Conservation (phyloP, 345 rosid genomes). For the Atalantia buxifolia region DNA sequence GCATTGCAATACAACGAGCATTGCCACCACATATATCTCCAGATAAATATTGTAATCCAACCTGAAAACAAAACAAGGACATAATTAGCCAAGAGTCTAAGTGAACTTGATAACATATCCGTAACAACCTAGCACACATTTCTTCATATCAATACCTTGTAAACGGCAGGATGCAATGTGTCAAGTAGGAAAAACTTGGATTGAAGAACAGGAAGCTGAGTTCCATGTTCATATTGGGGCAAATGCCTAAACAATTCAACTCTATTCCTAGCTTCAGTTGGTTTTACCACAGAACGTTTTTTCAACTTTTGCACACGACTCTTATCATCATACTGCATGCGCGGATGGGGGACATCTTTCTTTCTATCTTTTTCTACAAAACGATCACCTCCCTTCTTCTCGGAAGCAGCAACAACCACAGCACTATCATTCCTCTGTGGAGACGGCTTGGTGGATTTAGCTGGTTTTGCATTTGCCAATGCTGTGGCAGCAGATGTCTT, state of each 20-base stretch:
- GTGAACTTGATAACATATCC: not conserved
- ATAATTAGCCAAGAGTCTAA: not conserved
- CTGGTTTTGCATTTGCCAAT: slow-evolving; percentile 40
- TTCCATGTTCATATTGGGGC: slow-evolving; percentile 95
- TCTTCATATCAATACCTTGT: slow-evolving; percentile 50
- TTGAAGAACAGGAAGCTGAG: slow-evolving; percentile 85
- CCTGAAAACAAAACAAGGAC: slow-evolving; percentile 41
- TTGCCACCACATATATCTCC: slow-evolving; percentile 90
- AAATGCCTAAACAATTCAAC: slow-evolving; percentile 96
- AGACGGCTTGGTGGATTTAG: slow-evolving; percentile 52
- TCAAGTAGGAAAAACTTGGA: slow-evolving; percentile 80
- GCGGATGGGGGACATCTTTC: slow-evolving; percentile 94
- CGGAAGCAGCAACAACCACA: slow-evolving; percentile 49
- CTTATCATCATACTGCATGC: slow-evolving; percentile 89
- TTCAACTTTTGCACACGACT: slow-evolving; percentile 93
- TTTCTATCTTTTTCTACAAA: slow-evolving; percentile 78
- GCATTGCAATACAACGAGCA: slow-evolving; percentile 99
- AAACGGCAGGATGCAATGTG: slow-evolving; percentile 90
- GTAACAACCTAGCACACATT: not conserved
- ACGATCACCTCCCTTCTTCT: slow-evolving; percentile 73
- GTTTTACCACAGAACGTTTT: slow-evolving; percentile 82
- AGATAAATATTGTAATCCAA: slow-evolving; percentile 80
- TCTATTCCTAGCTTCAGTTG: slow-evolving; percentile 80
- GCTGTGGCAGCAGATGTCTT: slow-evolving; percentile 31
- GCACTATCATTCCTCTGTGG: slow-evolving; percentile 57